These are phyloP conservation scores for Pyricularia sp. DNA, from an alignment of 2,329 filamentous ascomycete species.

Conservation along the genomic window DNA sequence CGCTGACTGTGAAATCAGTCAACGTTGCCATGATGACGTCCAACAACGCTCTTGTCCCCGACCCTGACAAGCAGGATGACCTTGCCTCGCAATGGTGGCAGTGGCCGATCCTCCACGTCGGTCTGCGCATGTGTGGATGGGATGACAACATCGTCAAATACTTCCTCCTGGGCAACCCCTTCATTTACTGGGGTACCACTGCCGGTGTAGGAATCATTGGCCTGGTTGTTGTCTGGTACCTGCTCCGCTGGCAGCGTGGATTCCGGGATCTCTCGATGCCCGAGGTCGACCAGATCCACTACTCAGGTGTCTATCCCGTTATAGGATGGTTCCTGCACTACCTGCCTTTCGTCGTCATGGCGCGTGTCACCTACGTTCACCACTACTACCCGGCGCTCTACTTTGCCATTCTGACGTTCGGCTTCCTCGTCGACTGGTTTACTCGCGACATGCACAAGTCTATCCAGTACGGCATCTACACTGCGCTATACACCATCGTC, in stretches of 20 bases:
- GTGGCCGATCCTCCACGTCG: constrained; percentile 92
- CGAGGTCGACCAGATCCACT: constrained; percentile 92
- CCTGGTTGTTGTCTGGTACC: constrained; percentile 70
- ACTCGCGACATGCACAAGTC: constrained; percentile 56
- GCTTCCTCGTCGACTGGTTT: constrained; percentile 82
- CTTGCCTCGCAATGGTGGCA: constrained; percentile 96
- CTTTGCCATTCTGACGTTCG: constrained; percentile 84
- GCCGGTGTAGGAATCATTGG: constrained; percentile 65
- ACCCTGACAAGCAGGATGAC: constrained; percentile 98
- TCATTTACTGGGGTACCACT: constrained; percentile 93
- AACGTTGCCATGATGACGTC: constrained; percentile 99
- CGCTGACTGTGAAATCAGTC: constrained; percentile 24
- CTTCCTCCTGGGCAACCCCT: constrained; percentile 92
- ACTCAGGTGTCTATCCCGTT: constrained; percentile 81
- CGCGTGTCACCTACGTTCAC: constrained; percentile 96
- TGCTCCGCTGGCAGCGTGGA: constrained; percentile 91
- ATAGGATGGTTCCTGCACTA: constrained; percentile 96
- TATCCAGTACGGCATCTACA: constrained; percentile 62
- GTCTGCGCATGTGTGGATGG: constrained; percentile 98
- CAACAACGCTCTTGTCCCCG: constrained; percentile 94
- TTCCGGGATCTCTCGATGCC: constrained; percentile 69
- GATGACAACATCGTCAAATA: constrained; percentile 94
- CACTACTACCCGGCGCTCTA: constrained; percentile 98
- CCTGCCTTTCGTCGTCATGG: constrained; percentile 93
- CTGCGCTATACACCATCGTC: constrained; percentile 60